phyloP scores from a whole-genome alignment of 2,329 filamentous ascomycete genomes.

The Phialophora chinensis region DNA sequence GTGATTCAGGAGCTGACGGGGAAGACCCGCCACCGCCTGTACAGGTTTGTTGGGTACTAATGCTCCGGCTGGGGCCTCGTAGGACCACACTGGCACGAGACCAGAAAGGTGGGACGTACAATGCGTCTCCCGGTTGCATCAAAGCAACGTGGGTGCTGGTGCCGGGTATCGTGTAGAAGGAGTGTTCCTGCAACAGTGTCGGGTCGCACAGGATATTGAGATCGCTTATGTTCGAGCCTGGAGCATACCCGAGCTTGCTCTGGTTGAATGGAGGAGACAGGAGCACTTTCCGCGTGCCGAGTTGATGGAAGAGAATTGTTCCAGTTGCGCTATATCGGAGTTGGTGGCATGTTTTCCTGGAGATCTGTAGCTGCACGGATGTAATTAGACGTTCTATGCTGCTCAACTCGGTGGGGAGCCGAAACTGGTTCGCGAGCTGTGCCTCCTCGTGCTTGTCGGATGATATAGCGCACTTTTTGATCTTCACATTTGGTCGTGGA shows the following conservation, averaged over 20 bases:
- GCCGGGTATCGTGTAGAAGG: slow-evolving; percentile 63
- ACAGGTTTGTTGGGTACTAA: neutral
- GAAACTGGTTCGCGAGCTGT: slow-evolving; percentile 70
- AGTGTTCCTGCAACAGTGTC: slow-evolving; percentile 38
- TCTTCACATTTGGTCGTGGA: neutral
- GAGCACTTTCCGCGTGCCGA: slow-evolving; percentile 72
- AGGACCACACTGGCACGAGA: slow-evolving; percentile 45
- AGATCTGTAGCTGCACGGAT: slow-evolving; percentile 79
- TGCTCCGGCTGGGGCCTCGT: neutral
- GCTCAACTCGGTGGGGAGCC: slow-evolving; percentile 66
- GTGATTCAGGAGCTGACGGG: neutral
- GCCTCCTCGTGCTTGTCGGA: slow-evolving; percentile 53
- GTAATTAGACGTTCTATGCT: slow-evolving; percentile 67
- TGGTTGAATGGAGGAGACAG: slow-evolving; percentile 82
- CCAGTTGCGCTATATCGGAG: slow-evolving; percentile 87
- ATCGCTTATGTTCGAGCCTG: slow-evolving; percentile 71
- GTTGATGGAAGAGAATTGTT: slow-evolving; percentile 81
- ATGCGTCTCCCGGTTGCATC: slow-evolving; percentile 72
- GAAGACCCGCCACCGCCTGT: neutral
- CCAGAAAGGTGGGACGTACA: slow-evolving; percentile 85
- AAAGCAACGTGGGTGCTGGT: slow-evolving; percentile 71
- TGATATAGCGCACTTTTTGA: neutral
- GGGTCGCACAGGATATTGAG: slow-evolving; percentile 62
- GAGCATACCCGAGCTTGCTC: slow-evolving; percentile 69
- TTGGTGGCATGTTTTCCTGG: slow-evolving; percentile 83